These are phyloP conservation scores for Leavenworthia alabamica DNA, from an alignment of 345 rosid genomes.

Conservation along the genomic window DNA sequence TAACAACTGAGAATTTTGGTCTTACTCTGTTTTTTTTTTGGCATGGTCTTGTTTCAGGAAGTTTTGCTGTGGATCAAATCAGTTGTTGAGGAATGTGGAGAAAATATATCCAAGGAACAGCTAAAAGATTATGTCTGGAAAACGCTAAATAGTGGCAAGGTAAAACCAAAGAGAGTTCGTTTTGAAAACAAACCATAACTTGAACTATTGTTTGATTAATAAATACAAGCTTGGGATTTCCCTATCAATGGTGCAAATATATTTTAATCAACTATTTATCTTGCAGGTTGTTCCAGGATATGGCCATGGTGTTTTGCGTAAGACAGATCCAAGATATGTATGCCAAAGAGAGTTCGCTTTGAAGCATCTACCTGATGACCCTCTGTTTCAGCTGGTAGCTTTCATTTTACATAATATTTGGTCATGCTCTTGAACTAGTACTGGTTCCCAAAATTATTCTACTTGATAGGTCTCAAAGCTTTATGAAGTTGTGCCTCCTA, in stretches of 20 bases:
- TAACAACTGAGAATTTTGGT: neutral
- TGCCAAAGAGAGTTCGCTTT: conserved; percentile 96
- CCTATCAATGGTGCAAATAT: neutral
- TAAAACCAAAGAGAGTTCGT: conserved; percentile 17
- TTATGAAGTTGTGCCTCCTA: conserved; percentile 90
- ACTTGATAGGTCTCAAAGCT: conserved; percentile 75
- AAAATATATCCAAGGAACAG: conserved; percentile 58
- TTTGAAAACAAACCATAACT: neutral
- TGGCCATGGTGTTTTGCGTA: conserved; percentile 92
- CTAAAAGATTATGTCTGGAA: conserved; percentile 88
- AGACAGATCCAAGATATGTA: conserved; percentile 84
- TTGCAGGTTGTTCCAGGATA: conserved; percentile 90
- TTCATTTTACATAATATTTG: neutral
- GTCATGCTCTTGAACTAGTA: neutral
- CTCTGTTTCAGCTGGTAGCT: conserved; percentile 77
- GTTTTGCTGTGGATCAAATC: conserved; percentile 93
- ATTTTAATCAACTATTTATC: neutral
- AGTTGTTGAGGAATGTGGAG: conserved; percentile 83
- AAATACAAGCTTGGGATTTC: conserved; percentile 36
- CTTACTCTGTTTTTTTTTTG: neutral
- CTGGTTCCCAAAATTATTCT: conserved; percentile 10
- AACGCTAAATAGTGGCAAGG: conserved; percentile 91
- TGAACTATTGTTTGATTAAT: conserved; percentile 46
- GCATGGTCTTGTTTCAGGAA: conserved; percentile 47
- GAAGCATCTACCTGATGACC: conserved; percentile 90